phyloP scores from a whole-genome alignment of 805 yeast species.

The Metschnikowia dekortorum region DNA sequence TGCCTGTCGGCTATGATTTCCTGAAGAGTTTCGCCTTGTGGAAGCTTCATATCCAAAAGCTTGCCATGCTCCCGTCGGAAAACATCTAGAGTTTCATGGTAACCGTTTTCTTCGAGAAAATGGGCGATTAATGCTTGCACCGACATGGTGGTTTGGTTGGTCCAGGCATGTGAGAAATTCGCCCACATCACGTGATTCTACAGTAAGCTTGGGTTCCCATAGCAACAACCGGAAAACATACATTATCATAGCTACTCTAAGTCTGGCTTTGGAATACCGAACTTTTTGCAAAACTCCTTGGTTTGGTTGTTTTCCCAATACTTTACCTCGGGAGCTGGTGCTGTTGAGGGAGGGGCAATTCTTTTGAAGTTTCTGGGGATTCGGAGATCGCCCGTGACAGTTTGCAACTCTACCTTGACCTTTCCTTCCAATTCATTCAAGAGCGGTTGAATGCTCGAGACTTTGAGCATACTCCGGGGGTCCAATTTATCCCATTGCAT shows the following conservation, averaged over 20 bases:
- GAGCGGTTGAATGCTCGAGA: slow-evolving; percentile 12
- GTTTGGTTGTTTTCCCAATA: slow-evolving; percentile 39
- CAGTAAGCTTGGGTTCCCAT: not conserved
- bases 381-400: slow-evolving; percentile 13
- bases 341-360: slow-evolving; percentile 15
- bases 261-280: slow-evolving; percentile 15
- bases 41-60: slow-evolving; percentile 19
- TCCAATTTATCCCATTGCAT: slow-evolving; percentile 14
- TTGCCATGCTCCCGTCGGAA: slow-evolving; percentile 46
- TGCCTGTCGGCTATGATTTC: slow-evolving; percentile 27
- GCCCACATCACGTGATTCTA: not conserved
- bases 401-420: slow-evolving; percentile 18
- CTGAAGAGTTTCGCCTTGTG: slow-evolving; percentile 34
- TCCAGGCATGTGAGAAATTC: not conserved
- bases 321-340: slow-evolving; percentile 16
- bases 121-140: slow-evolving; percentile 48
- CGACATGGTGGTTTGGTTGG: slow-evolving; percentile 11
- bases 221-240: not conserved
- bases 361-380: slow-evolving; percentile 23
- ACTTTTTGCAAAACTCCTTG: slow-evolving; percentile 25
- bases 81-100: slow-evolving; percentile 40
- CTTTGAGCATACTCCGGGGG: slow-evolving; percentile 11
- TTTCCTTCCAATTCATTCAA: slow-evolving; percentile 18
- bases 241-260: slow-evolving; percentile 1
- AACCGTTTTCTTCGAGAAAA: slow-evolving; percentile 50